These are phyloP conservation scores for Rhizophagus clarus DNA, from an alignment of 192 early-diverging fungal genomes.

Conservation along the genomic window DNA sequence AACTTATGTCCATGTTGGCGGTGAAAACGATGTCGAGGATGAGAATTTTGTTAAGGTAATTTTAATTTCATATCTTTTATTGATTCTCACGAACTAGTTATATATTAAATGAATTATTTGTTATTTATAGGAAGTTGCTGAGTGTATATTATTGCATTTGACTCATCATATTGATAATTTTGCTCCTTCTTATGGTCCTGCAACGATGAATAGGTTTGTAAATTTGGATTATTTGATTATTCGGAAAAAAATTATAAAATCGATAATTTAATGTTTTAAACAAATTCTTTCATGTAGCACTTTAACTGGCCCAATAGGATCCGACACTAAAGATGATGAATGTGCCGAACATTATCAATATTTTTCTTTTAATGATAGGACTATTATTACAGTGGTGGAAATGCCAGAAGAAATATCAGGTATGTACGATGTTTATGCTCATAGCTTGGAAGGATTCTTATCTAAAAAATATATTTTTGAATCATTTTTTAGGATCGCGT, in stretches of 20 bases:
- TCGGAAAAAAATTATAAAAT: background rate
- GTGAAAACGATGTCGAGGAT: conserved; percentile 21
- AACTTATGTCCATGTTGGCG: conserved; percentile 17
- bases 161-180: conserved; percentile 72
- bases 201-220: conserved; percentile 53
- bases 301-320: conserved; percentile 43
- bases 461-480: background rate
- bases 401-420: conserved; percentile 39
- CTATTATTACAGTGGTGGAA: conserved; percentile 73
- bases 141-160: conserved; percentile 65
- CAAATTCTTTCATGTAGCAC: conserved; percentile 30
- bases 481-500: background rate
- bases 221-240: background rate
- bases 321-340: conserved; percentile 39
- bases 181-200: conserved; percentile 65
- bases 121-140: conserved; percentile 58
- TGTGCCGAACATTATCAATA: conserved; percentile 60
- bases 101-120: background rate
- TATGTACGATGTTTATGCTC: background rate
- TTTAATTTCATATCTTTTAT: background rate
- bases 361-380: conserved; percentile 72
- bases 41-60: conserved; percentile 25
- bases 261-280: too few species aligned
- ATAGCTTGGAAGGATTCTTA: background rate
- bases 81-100: too few species aligned